Percentiles rank a stretch among this genome's conserved stretches.
Conservation (phyloP, 1,284 basidiomycete genomes). For the Rhodotorula sp. region DNA sequence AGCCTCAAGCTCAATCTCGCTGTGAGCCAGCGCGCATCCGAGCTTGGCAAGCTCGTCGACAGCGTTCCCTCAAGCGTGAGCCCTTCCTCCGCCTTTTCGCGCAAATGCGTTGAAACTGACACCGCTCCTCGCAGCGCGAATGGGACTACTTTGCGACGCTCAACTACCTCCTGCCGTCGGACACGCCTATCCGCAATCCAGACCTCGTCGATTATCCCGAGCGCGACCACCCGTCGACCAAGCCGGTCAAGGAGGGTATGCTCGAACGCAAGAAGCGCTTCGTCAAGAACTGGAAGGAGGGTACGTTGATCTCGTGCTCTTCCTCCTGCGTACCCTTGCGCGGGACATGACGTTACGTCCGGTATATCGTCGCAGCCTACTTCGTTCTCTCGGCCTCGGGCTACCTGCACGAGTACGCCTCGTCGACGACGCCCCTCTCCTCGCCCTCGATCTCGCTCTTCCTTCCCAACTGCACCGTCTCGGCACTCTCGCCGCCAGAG, state of each 20-base stretch:
- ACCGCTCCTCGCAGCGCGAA: slow-evolving; percentile 23
- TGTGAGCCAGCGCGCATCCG: background rate
- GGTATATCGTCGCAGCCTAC: background rate
- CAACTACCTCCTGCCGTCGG: slow-evolving; percentile 30
- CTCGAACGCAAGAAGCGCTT: slow-evolving; percentile 38
- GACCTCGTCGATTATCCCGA: slow-evolving; percentile 21
- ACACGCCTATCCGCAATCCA: background rate
- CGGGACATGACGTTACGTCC: background rate
- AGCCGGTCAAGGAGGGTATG: slow-evolving; percentile 27
- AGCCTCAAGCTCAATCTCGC: slow-evolving; percentile 12
- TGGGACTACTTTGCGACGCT: slow-evolving; percentile 34
- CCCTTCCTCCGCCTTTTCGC: background rate
- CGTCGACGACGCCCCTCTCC: background rate
- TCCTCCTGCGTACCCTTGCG: no score
- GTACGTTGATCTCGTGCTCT: background rate
- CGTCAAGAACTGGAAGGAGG: slow-evolving; percentile 30
- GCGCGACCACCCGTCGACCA: slow-evolving; percentile 22
- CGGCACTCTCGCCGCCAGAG: slow-evolving; percentile 1
- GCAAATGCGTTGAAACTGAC: background rate
- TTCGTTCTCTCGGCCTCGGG: slow-evolving; percentile 36
- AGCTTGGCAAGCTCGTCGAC: slow-evolving; percentile 1
- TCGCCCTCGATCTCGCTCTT: slow-evolving; percentile 15
- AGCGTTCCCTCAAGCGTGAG: slow-evolving; percentile 5
- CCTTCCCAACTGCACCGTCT: slow-evolving; percentile 22
- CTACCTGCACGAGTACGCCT: slow-evolving; percentile 31